phyloP scores from a whole-genome alignment of 257 asterid genomes.

The Parsonsia alboflavescens region DNA sequence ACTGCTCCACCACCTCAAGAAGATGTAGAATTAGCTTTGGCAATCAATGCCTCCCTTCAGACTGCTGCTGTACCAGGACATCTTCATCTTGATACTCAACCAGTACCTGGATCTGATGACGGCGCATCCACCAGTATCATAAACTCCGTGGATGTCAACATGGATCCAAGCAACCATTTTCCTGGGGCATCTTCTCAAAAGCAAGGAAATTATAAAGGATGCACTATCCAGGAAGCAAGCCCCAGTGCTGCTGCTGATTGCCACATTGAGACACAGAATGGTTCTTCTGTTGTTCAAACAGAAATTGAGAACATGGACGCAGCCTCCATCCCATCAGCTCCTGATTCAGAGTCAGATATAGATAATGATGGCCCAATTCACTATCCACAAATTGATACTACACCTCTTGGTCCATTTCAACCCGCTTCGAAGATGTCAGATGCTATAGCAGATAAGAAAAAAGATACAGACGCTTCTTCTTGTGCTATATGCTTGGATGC shows the following conservation, averaged over 20 bases:
- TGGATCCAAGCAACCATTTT: slow-evolving; percentile 19
- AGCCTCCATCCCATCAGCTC: slow-evolving; percentile 57
- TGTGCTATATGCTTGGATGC: slow-evolving; percentile 82
- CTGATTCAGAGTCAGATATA: slow-evolving; percentile 24
- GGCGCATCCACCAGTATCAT: slow-evolving; percentile 37
- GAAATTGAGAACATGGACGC: slow-evolving; percentile 28
- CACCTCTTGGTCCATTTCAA: slow-evolving; percentile 40
- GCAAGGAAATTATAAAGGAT: slow-evolving; percentile 27
- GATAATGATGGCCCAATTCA: slow-evolving; percentile 57
- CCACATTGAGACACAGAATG: slow-evolving; percentile 19
- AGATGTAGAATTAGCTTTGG: slow-evolving; percentile 55
- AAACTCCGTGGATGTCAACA: slow-evolving; percentile 18
- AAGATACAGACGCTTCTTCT: slow-evolving; percentile 33
- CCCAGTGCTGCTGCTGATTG: slow-evolving; percentile 26
- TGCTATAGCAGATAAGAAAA: slow-evolving; percentile 18
- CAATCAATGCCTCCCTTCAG: slow-evolving; percentile 67
- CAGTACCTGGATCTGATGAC: slow-evolving; percentile 34
- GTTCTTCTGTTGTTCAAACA: slow-evolving; percentile 23
- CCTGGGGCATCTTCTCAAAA: slow-evolving; percentile 30
- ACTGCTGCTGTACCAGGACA: slow-evolving; percentile 34
- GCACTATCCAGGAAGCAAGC: slow-evolving; percentile 28
- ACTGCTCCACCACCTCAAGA: slow-evolving; percentile 52
- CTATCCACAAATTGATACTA: slow-evolving; percentile 62
- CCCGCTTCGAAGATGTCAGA: slow-evolving; percentile 17
- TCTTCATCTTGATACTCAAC: slow-evolving; percentile 20